Conservation (phyloP, 1,139 yeast species). For the Debaryomyces nepalensis region DNA sequence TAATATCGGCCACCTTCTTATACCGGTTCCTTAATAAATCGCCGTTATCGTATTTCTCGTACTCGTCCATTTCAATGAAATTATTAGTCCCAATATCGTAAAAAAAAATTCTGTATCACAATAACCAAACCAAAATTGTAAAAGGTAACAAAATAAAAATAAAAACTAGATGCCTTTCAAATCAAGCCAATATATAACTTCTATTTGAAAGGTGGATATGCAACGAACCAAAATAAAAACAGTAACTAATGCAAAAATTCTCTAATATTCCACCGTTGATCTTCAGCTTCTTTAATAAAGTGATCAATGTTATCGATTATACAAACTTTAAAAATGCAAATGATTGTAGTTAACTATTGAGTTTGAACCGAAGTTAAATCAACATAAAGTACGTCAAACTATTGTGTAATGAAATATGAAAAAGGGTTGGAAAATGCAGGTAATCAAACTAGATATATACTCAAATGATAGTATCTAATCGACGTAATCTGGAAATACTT, state of each 20-base stretch:
- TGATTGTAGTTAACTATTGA: conserved; percentile 1
- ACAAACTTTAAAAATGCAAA: conserved; percentile 7
- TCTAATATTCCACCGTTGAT: conserved; percentile 2
- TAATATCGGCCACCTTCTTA: conserved; percentile 72
- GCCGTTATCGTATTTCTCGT: conserved; percentile 63
- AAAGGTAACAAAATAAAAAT: not conserved
- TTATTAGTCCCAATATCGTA: not conserved
- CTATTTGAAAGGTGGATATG: conserved; percentile 1
- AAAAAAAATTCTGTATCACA: conserved; percentile 6
- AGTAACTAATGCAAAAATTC: conserved; percentile 3
- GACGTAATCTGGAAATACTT: too few relatives aligned
- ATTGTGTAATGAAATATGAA: not conserved
- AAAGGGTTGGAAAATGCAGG: conserved; percentile 5
- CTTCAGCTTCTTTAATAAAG: not conserved
- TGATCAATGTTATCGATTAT: not conserved
- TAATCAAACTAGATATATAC: too few relatives aligned
- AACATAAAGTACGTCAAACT: conserved; percentile 16
- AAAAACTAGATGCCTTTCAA: not conserved
- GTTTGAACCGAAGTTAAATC: conserved; percentile 15
- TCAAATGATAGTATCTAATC: too few relatives aligned
- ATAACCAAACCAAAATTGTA: conserved; percentile 5
- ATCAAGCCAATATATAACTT: not conserved
- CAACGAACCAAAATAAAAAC: conserved; percentile 8
- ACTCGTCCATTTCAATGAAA: conserved; percentile 43
- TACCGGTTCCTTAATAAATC: conserved; percentile 66